These are phyloP conservation scores for Pezicula radicicola DNA, from an alignment of 2,329 filamentous ascomycete species.

Conservation along the genomic window DNA sequence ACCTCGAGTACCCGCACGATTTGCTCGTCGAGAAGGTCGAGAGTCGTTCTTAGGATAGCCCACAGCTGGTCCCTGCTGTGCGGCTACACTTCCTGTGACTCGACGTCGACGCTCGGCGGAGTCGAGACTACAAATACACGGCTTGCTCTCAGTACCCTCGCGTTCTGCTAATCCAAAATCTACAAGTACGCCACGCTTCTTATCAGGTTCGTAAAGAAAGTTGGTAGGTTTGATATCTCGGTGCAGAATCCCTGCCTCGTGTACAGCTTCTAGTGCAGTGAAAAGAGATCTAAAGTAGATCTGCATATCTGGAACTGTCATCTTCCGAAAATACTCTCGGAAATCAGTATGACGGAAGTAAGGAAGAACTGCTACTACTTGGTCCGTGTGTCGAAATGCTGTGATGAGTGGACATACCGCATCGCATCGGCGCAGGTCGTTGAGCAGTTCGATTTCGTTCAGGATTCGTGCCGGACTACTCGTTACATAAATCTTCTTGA, in stretches of 20 bases:
- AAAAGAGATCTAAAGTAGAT: constrained; percentile 90
- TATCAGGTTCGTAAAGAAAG: constrained; percentile 84
- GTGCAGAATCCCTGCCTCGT: constrained; percentile 82
- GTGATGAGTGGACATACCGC: constrained; percentile 95
- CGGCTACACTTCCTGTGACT: constrained; percentile 56
- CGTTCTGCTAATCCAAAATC: constrained; percentile 96
- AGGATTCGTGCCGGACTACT: constrained; percentile 90
- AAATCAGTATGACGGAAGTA: constrained; percentile 97
- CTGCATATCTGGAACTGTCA: constrained; percentile 81
- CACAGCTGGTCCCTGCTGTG: constrained; percentile 48
- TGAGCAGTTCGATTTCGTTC: constrained; percentile 91
- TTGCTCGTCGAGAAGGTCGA: constrained; percentile 83
- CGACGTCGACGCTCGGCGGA: constrained; percentile 58
- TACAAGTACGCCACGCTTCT: constrained; percentile 85
- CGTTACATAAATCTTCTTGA: constrained; percentile 99
- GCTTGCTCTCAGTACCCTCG: constrained; percentile 72
- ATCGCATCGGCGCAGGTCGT: constrained; percentile 77
- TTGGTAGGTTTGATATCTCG: constrained; percentile 98
- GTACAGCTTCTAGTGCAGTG: constrained; percentile 78
- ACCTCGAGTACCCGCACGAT: constrained; percentile 89
- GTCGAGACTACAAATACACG: constrained; percentile 76
- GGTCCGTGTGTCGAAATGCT: constrained; percentile 90
- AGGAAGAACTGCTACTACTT: constrained; percentile 90
- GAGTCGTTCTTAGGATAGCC: constrained; percentile 90
- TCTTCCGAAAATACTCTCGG: constrained; percentile 87